Evolutionary conservation across 1,284 basidiomycete genomes (phyloP).

Genomic region (Sphagnurus paluster): DNA sequence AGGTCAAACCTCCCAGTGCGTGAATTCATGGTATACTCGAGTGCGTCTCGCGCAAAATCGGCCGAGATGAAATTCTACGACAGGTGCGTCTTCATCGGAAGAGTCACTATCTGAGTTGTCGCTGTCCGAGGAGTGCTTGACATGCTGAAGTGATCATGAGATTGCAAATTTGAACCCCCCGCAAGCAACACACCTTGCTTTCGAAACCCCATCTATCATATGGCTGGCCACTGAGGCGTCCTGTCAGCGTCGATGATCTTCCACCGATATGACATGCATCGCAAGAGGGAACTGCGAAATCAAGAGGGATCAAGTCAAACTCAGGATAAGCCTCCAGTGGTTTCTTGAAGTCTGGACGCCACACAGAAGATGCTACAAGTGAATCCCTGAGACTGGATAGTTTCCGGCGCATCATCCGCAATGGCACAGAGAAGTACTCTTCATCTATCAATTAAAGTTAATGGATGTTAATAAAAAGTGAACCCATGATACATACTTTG

Average conservation of each 20-base stretch:
- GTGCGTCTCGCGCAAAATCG: conserved; percentile 75
- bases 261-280: conserved; percentile 80
- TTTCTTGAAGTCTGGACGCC: conserved; percentile 69
- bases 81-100: conserved; percentile 24
- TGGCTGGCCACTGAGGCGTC: conserved; percentile 54
- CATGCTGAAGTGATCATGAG: conserved; percentile 3
- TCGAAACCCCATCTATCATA: conserved; percentile 64
- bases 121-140: conserved; percentile 25
- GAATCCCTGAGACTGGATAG: conserved; percentile 68
- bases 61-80: conserved; percentile 57
- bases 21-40: conserved; percentile 70
- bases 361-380: conserved; percentile 76
- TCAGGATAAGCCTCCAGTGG: conserved; percentile 66
- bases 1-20: conserved; percentile 89
- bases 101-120: conserved; percentile 33
- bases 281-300: conserved; percentile 62
- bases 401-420: conserved; percentile 63
- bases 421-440: conserved; percentile 71
- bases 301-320: conserved; percentile 51
- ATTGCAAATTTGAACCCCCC: no score
- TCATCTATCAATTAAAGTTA: conserved; percentile 39
- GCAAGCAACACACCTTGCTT: conserved; percentile 37
- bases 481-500: conserved; percentile 43
- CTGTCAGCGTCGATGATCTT: conserved; percentile 60
- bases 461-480: neutral